Evolutionary conservation across 129 eudicot genomes (phyloP).

Genomic region (Saussurea involucrata): DNA sequence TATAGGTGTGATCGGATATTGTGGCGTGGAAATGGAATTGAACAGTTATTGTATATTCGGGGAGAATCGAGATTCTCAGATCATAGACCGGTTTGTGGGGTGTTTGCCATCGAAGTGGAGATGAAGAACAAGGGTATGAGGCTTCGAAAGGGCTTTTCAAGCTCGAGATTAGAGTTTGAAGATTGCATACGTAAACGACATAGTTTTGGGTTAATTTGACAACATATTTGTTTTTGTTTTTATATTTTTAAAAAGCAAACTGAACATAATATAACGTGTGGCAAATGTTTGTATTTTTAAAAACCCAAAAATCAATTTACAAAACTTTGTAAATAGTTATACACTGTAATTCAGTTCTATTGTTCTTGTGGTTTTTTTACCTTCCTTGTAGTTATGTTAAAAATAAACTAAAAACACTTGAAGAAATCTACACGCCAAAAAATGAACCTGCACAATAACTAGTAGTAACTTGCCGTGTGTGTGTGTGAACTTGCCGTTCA

Average conservation of each 20-base stretch:
- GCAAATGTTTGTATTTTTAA: not conserved
- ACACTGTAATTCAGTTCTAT: not conserved
- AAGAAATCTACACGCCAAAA: too few relatives aligned
- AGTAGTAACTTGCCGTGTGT: too few relatives aligned
- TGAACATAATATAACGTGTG: not conserved
- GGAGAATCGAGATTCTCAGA: conserved; percentile 81
- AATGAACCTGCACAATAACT: too few relatives aligned
- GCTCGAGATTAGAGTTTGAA: conserved; percentile 28
- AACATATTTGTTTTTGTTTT: not conserved
- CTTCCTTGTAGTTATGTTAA: too few relatives aligned
- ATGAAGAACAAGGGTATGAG: conserved; percentile 27
- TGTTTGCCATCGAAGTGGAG: conserved; percentile 60
- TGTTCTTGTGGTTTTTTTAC: not conserved
- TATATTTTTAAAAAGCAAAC: not conserved
- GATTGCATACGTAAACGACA: conserved; percentile 43
- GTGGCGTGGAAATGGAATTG: conserved; percentile 64
- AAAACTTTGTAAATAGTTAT: not conserved
- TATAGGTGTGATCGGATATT: conserved; percentile 76
- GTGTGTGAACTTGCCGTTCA: too few relatives aligned
- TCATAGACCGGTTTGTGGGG: conserved; percentile 75
- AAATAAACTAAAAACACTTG: too few relatives aligned
- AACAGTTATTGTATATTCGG: conserved; percentile 51
- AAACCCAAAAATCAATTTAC: not conserved
- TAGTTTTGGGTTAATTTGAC: conserved; percentile 27
- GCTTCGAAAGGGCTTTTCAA: conserved; percentile 60